These are phyloP conservation scores for Turritis glabra DNA, from an alignment of 345 rosid species.

Conservation along the genomic window DNA sequence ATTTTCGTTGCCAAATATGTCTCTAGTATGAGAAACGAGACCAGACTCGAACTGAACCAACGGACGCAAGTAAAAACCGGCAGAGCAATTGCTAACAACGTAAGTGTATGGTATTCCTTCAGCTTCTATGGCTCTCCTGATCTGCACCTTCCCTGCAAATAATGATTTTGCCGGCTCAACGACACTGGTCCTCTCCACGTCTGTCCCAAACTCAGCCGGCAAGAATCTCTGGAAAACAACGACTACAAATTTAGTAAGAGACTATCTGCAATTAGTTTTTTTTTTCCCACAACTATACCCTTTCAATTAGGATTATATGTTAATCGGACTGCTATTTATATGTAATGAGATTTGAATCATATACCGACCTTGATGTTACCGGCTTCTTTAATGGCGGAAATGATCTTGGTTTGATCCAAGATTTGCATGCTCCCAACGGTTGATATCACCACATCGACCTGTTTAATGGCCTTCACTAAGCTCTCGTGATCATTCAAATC, in stretches of 20 bases:
- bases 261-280: slow-evolving; percentile 13
- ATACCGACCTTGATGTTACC: slow-evolving; percentile 38
- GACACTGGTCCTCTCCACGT: slow-evolving; percentile 29
- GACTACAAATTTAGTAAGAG: neutral
- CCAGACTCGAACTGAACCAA: slow-evolving; percentile 39
- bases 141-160: slow-evolving; percentile 28
- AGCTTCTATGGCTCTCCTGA: slow-evolving; percentile 37
- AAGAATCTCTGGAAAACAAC: slow-evolving; percentile 42
- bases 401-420: slow-evolving; percentile 36
- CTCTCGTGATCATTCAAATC: slow-evolving; percentile 37
- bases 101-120: slow-evolving; percentile 45
- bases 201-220: slow-evolving; percentile 44
- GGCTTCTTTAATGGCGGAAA: slow-evolving; percentile 45
- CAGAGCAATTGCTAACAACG: slow-evolving; percentile 23
- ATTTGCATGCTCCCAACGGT: slow-evolving; percentile 30
- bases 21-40: slow-evolving; percentile 30
- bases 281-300: slow-evolving; percentile 28
- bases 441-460: slow-evolving; percentile 42
- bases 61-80: slow-evolving; percentile 30
- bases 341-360: neutral
- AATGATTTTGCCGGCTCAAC: slow-evolving; percentile 34
- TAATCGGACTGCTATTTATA: too few species aligned
- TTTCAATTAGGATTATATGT: slow-evolving; percentile 7
- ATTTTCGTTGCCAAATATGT: neutral
- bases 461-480: slow-evolving; percentile 40